Evolutionary conservation across 768 basidiomycete species (phyloP).

Genomic region (Chlorophyllum brunneum): DNA sequence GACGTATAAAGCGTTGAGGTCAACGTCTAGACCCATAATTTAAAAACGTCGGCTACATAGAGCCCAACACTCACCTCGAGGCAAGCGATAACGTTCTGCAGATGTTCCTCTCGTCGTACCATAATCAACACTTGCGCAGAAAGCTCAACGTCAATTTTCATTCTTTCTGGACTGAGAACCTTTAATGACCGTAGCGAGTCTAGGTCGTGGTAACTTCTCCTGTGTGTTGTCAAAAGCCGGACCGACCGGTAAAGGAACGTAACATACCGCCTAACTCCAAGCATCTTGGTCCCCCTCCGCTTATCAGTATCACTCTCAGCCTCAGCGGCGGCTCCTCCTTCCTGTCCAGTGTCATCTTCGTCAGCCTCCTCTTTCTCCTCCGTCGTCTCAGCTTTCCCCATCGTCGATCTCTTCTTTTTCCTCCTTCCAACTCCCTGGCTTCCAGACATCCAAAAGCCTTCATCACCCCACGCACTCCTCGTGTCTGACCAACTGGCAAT

Average conservation of each 20-base stretch:
- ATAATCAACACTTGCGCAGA: slow-evolving; percentile 72
- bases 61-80: slow-evolving; percentile 40
- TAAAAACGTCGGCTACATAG: neutral
- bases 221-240: neutral
- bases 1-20: slow-evolving; percentile 48
- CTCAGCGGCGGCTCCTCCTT: neutral
- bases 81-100: slow-evolving; percentile 58
- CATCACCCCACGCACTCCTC: slow-evolving; percentile 17
- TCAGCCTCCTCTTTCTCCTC: neutral
- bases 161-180: slow-evolving; percentile 54
- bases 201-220: slow-evolving; percentile 67
- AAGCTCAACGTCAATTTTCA: slow-evolving; percentile 77
- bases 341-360: neutral
- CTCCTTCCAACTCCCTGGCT: neutral
- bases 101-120: slow-evolving; percentile 62
- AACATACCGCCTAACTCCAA: slow-evolving; percentile 24
- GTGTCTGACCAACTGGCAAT: slow-evolving; percentile 24
- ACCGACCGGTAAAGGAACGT: neutral
- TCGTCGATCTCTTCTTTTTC: neutral
- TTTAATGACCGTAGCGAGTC: slow-evolving; percentile 42
- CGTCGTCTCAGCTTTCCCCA: neutral
- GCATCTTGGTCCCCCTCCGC: slow-evolving; percentile 9
- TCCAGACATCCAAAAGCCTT: neutral
- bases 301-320: slow-evolving; percentile 6
- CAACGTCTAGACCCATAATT: slow-evolving; percentile 37